phyloP scores from a whole-genome alignment of 2,329 filamentous ascomycete genomes.

The Colletotrichum plurivorum region DNA sequence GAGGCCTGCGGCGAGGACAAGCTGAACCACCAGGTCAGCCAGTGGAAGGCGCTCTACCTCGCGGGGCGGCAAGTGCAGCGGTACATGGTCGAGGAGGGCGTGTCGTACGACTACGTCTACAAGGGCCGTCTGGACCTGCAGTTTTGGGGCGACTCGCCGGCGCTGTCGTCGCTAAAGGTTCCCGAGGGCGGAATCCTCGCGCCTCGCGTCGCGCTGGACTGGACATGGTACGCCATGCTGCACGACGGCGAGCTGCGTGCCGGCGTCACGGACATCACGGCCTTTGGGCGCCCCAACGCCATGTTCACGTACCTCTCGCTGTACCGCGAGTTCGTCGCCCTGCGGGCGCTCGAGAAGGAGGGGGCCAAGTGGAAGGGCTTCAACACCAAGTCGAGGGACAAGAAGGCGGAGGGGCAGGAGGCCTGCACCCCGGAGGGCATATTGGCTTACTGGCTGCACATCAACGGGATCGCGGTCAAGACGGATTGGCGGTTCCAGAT shows the following conservation, averaged over 20 bases:
- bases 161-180: slow-evolving; percentile 34
- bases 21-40: slow-evolving; percentile 41
- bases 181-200: slow-evolving; percentile 39
- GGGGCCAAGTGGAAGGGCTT: slow-evolving; percentile 39
- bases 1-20: slow-evolving; percentile 34
- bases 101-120: slow-evolving; percentile 40
- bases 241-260: slow-evolving; percentile 42
- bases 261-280: slow-evolving; percentile 43
- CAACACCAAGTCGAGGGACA: slow-evolving; percentile 39
- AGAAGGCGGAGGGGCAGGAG: slow-evolving; percentile 35
- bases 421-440: slow-evolving; percentile 41
- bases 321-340: slow-evolving; percentile 40
- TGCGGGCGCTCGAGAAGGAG: slow-evolving; percentile 35
- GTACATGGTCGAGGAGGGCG: slow-evolving; percentile 45
- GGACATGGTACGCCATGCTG: slow-evolving; percentile 43
- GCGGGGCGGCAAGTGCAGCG: slow-evolving; percentile 51
- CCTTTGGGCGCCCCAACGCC: slow-evolving; percentile 39
- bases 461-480: slow-evolving; percentile 42
- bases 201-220: slow-evolving; percentile 42
- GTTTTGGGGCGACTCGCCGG: slow-evolving; percentile 38
- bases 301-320: slow-evolving; percentile 42
- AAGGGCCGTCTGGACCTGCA: slow-evolving; percentile 39
- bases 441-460: slow-evolving; percentile 41
- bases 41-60: slow-evolving; percentile 44
- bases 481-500: slow-evolving; percentile 43